Percentiles rank a stretch among this genome's conserved stretches.
Conservation (phyloP, 2,329 filamentous ascomycete species). For the Xylaria hypoxylon region DNA sequence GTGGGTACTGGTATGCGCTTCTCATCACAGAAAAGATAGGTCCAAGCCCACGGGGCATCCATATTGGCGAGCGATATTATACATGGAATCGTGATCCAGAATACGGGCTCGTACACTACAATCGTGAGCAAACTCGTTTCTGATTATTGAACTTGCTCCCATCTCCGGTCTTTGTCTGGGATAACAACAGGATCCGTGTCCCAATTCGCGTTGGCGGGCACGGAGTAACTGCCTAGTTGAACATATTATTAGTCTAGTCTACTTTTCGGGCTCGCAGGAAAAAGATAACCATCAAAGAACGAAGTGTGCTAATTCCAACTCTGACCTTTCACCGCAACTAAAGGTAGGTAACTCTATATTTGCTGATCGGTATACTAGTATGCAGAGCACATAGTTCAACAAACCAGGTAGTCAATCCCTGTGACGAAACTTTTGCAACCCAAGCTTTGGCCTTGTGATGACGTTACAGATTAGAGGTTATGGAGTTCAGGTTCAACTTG, state of each 20-base stretch:
- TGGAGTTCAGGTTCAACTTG: slow-evolving; percentile 14
- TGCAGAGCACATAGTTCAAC: not conserved
- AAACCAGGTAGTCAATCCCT: slow-evolving; percentile 16
- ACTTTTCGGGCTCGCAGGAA: not conserved
- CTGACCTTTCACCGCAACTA: not conserved
- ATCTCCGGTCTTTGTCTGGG: slow-evolving; percentile 24
- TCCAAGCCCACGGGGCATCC: slow-evolving; percentile 32
- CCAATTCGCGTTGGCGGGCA: slow-evolving; percentile 21
- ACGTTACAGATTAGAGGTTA: slow-evolving; percentile 23
- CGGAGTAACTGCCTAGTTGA: slow-evolving; percentile 18
- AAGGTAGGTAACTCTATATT: slow-evolving; percentile 15
- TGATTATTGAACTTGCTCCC: slow-evolving; percentile 21
- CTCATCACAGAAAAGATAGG: slow-evolving; percentile 33
- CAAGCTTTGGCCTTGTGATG: slow-evolving; percentile 21
- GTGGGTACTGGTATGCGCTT: slow-evolving; percentile 34
- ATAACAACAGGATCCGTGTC: slow-evolving; percentile 22
- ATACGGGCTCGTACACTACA: slow-evolving; percentile 16
- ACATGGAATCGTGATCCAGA: slow-evolving; percentile 21
- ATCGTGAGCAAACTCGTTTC: slow-evolving; percentile 26
- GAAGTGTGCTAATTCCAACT: not conserved
- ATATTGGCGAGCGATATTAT: slow-evolving; percentile 27
- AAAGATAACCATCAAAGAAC: not conserved
- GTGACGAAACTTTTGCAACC: slow-evolving; percentile 27
- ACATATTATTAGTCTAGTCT: slow-evolving; percentile 7
- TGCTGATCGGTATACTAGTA: slow-evolving; percentile 26